A percentile compares a stretch with the other conserved stretches of the same genome.
Evolutionary conservation across 2,329 filamentous ascomycete genomes (phyloP).

Genomic region (Pseudocercospora cruenta): DNA sequence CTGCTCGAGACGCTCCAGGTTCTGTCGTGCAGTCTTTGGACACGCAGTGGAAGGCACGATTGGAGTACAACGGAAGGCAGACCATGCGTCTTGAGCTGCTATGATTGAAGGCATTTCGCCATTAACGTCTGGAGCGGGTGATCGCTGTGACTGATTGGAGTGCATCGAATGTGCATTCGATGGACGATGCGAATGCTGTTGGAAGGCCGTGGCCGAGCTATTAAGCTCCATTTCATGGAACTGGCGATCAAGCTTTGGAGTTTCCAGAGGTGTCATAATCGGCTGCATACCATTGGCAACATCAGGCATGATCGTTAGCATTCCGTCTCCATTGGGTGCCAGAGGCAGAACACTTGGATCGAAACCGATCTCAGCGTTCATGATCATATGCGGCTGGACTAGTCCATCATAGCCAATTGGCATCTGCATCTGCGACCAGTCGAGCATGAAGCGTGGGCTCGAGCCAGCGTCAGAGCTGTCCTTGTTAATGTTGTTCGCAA

Average conservation of each 20-base stretch:
- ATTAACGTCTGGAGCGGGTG: slow-evolving; percentile 27
- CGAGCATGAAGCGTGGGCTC: slow-evolving; percentile 54
- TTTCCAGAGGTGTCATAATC: slow-evolving; percentile 52
- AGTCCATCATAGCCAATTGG: slow-evolving; percentile 49
- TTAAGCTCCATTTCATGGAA: slow-evolving; percentile 53
- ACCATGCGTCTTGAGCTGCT: slow-evolving; percentile 57
- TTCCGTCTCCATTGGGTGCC: slow-evolving; percentile 41
- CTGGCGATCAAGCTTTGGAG: slow-evolving; percentile 51
- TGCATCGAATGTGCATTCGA: slow-evolving; percentile 37
- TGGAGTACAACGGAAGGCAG: slow-evolving; percentile 56
- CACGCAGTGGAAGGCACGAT: slow-evolving; percentile 53
- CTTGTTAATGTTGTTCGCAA: slow-evolving; percentile 39
- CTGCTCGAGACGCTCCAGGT: slow-evolving; percentile 56
- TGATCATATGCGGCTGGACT: slow-evolving; percentile 48
- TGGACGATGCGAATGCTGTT: slow-evolving; percentile 37
- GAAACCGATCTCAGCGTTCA: slow-evolving; percentile 50
- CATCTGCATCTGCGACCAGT: slow-evolving; percentile 54
- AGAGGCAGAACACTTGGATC: slow-evolving; percentile 47
- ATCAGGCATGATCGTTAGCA: slow-evolving; percentile 52
- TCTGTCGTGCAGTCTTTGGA: slow-evolving; percentile 55
- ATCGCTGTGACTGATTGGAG: slow-evolving; percentile 22
- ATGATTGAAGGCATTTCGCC: slow-evolving; percentile 53
- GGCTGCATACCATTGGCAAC: slow-evolving; percentile 43
- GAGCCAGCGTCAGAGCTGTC: slow-evolving; percentile 47
- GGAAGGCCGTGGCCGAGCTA: slow-evolving; percentile 47